These are phyloP conservation scores for Solanum hybrid DNA, from an alignment of 305 asterid species.

Conservation along the genomic window DNA sequence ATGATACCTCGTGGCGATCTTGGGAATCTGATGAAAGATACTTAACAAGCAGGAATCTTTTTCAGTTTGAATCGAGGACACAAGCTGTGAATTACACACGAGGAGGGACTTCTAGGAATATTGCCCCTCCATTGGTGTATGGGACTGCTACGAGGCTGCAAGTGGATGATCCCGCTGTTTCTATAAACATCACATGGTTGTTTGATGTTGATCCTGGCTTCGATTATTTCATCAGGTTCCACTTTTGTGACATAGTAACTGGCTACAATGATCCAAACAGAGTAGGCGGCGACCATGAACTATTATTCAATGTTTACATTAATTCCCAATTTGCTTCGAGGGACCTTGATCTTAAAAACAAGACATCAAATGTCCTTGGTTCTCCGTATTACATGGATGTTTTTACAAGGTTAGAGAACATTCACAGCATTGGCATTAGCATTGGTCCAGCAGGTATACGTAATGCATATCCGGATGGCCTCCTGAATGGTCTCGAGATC, in stretches of 20 bases:
- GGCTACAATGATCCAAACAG: not conserved
- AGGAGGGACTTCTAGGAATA: conserved; percentile 10
- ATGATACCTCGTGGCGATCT: conserved; percentile 28
- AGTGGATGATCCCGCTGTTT: conserved; percentile 4
- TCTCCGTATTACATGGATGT: conserved; percentile 25
- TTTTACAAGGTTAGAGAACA: not conserved
- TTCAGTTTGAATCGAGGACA: not conserved
- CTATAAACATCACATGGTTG: conserved; percentile 22
- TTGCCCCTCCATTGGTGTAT: conserved; percentile 23
- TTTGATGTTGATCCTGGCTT: conserved; percentile 29
- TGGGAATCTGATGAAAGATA: conserved; percentile 22
- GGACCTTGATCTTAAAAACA: conserved; percentile 22
- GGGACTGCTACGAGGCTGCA: conserved; percentile 20
- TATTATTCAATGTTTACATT: conserved; percentile 19
- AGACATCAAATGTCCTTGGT: conserved; percentile 7
- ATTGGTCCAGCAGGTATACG: conserved; percentile 17
- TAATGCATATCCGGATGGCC: conserved; percentile 17
- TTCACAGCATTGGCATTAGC: conserved; percentile 11
- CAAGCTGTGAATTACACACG: conserved; percentile 17
- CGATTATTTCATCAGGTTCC: conserved; percentile 28
- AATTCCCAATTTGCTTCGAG: conserved; percentile 14
- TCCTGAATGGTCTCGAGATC: conserved; percentile 35
- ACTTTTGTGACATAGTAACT: conserved; percentile 24
- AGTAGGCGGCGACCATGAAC: not conserved
- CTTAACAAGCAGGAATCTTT: conserved; percentile 9